phyloP scores from a whole-genome alignment of 2,329 filamentous ascomycete genomes.

The Pleurostoma richardsiae region DNA sequence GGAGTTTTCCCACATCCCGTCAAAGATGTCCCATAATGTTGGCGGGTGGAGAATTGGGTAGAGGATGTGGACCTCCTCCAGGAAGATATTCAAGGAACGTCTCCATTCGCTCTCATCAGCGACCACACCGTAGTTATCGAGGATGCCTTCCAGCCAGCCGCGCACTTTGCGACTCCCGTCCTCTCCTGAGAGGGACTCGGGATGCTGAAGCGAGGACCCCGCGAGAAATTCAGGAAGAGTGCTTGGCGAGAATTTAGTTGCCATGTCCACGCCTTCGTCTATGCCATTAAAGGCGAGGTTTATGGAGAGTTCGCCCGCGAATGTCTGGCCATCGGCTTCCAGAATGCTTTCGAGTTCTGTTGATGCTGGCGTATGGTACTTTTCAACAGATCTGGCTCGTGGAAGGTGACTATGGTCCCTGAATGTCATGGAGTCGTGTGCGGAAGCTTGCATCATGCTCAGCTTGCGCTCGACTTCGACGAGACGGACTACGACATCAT shows the following conservation, averaged over 20 bases:
- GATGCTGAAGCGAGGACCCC: not conserved
- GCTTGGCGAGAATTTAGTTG: not conserved
- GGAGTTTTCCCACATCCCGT: constrained; percentile 7
- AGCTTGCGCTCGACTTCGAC: constrained; percentile 6
- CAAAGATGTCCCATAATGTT: constrained; percentile 6
- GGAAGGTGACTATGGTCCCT: not conserved
- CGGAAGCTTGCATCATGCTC: constrained; percentile 1
- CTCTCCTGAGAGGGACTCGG: not conserved
- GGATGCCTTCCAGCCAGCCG: constrained; percentile 5
- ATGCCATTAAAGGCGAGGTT: constrained; percentile 1
- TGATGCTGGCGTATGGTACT: not conserved
- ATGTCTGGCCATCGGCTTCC: constrained; percentile 7
- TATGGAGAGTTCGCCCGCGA: constrained; percentile 7
- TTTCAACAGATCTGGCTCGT: not conserved
- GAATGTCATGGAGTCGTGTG: not conserved
- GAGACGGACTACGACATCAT: constrained; percentile 1
- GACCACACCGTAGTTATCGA: constrained; percentile 4
- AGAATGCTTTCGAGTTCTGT: constrained; percentile 3
- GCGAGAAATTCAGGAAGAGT: not conserved
- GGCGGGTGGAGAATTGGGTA: constrained; percentile 7
- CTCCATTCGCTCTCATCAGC: constrained; percentile 6
- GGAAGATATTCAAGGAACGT: constrained; percentile 5
- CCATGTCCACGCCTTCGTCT: not conserved
- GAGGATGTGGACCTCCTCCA: constrained; percentile 7
- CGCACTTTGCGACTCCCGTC: constrained; percentile 1